Percentiles rank a stretch among this genome's conserved stretches.
Conservation (phyloP, 352 stramenopile genomes). For the Phytopythium aichiense region DNA sequence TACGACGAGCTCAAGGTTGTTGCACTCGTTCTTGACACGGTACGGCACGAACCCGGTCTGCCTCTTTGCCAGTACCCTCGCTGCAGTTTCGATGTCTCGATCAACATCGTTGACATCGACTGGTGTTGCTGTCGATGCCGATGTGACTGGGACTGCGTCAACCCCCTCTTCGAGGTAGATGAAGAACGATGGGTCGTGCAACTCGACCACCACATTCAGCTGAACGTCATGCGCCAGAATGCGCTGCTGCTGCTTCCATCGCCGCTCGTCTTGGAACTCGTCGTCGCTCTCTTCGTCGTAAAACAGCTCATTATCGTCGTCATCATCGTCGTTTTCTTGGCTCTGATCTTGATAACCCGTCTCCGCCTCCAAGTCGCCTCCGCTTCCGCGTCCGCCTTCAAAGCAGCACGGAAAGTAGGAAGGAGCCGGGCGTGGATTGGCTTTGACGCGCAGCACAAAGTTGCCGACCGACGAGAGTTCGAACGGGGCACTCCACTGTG, state of each 20-base stretch:
- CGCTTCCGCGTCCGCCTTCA: conserved; percentile 17
- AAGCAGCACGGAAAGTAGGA: conserved; percentile 36
- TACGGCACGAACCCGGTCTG: conserved; percentile 56
- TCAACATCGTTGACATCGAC: conserved; percentile 8
- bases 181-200: conserved; percentile 76
- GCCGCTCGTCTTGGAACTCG: conserved; percentile 3
- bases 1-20: conserved; percentile 63
- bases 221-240: conserved; percentile 37
- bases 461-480: conserved; percentile 78
- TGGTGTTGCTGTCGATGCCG: conserved; percentile 10
- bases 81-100: conserved; percentile 9
- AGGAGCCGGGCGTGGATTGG: conserved; percentile 41
- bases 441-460: conserved; percentile 71
- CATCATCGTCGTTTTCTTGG: conserved; percentile 22
- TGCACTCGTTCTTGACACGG: conserved; percentile 84
- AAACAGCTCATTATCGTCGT: conserved; percentile 25
- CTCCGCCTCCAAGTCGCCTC: background rate
- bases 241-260: conserved; percentile 12
- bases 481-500: conserved; percentile 76
- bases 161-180: conserved; percentile 52
- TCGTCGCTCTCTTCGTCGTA: conserved; percentile 40
- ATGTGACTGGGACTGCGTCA: conserved; percentile 13
- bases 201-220: conserved; percentile 73
- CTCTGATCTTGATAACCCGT: background rate
- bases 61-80: background rate